These are phyloP conservation scores for Micractinium sp. DNA, from an alignment of 139 green algal genomes.

Conservation along the genomic window DNA sequence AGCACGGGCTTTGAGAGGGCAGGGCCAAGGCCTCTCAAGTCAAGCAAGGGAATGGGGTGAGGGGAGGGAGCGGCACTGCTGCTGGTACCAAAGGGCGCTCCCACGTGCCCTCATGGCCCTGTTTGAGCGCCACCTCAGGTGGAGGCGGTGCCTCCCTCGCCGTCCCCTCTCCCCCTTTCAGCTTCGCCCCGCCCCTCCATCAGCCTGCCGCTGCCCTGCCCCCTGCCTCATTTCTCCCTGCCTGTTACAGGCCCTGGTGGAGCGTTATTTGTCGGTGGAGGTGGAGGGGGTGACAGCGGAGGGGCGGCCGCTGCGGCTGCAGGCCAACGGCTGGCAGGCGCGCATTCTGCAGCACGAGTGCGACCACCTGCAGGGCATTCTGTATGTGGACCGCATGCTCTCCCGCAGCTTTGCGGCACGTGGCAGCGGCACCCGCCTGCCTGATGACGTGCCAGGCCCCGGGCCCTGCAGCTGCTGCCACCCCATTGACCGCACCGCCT, in stretches of 20 bases:
- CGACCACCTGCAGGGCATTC: conserved; percentile 24
- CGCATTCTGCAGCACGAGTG: conserved; percentile 47
- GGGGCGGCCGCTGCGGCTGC: conserved; percentile 7
- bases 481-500: not conserved
- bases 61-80: no score
- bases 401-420: conserved; percentile 15
- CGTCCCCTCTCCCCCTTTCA: no score
- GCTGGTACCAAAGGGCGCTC: no score
- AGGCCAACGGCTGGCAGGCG: conserved; percentile 40
- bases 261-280: conserved; percentile 29
- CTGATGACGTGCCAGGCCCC: conserved; percentile 6
- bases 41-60: no score
- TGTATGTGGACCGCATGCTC: conserved; percentile 36
- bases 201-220: no score
- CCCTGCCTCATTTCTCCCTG: no score
- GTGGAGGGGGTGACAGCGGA: conserved; percentile 28
- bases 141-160: no score
- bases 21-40: no score
- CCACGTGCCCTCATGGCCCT: no score
- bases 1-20: no score
- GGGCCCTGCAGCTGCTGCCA: conserved; percentile 31
- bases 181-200: no score
- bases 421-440: not conserved
- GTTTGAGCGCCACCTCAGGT: no score
- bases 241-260: conserved; percentile 29